Conservation (phyloP, 768 basidiomycete species). For the Rhodotorula graminis region DNA sequence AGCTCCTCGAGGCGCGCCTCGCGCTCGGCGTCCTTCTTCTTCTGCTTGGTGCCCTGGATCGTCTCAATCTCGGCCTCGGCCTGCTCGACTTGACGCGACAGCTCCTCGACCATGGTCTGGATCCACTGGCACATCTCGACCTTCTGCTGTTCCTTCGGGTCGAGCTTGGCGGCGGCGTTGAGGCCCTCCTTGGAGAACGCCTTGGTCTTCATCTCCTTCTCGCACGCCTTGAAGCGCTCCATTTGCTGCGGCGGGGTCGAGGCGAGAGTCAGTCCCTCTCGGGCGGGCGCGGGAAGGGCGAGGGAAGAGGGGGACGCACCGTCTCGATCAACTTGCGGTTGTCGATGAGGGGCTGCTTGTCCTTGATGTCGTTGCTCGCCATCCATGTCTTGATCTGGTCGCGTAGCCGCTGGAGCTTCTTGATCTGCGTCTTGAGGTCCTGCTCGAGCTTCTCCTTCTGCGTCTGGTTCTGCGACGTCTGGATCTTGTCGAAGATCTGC, state of each 20-base stretch:
- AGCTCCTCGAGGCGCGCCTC: slow-evolving; percentile 74
- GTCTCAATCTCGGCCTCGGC: slow-evolving; percentile 92
- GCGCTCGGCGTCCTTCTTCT: slow-evolving; percentile 53
- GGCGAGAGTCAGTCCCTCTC: slow-evolving; percentile 15
- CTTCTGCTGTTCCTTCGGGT: slow-evolving; percentile 96
- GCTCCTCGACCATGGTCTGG: slow-evolving; percentile 79
- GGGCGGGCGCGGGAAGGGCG: background rate
- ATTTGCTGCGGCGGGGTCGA: slow-evolving; percentile 70
- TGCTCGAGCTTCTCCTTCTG: slow-evolving; percentile 96
- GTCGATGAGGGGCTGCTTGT: slow-evolving; percentile 85
- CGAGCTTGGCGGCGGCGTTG: slow-evolving; percentile 85
- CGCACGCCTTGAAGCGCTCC: slow-evolving; percentile 99
- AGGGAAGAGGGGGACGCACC: slow-evolving; percentile 51
- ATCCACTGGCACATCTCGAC: slow-evolving; percentile 79
- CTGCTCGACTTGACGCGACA: slow-evolving; percentile 85
- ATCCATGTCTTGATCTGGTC: slow-evolving; percentile 96
- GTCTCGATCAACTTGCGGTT: slow-evolving; percentile 95
- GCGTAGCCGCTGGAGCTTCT: slow-evolving; percentile 77
- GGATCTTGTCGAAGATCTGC: slow-evolving; percentile 94
- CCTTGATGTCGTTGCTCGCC: slow-evolving; percentile 96
- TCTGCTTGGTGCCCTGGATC: slow-evolving; percentile 66
- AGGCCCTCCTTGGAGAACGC: slow-evolving; percentile 98
- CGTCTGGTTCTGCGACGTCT: slow-evolving; percentile 86
- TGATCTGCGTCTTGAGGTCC: slow-evolving; percentile 96
- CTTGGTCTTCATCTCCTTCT: slow-evolving; percentile 99